A percentile compares a stretch with the other conserved stretches of the same genome.
These are phyloP conservation scores for Biancaea sappan DNA, from an alignment of 306 rosid genomes.

Conservation along the genomic window DNA sequence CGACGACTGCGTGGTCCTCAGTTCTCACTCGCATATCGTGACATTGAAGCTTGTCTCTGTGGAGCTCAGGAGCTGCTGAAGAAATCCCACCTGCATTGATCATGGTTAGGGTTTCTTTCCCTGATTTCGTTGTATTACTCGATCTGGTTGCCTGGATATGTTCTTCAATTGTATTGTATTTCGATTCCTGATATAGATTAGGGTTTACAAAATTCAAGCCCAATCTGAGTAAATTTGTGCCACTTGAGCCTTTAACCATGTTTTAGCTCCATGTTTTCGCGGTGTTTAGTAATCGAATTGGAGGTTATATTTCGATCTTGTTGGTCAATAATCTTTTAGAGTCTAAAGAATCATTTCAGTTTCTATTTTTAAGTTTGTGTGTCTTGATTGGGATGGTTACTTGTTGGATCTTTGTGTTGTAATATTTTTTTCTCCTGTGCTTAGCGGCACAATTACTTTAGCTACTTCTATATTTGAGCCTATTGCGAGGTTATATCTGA, in stretches of 20 bases:
- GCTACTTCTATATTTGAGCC: not conserved
- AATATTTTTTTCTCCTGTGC: not conserved
- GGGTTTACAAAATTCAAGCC: conserved; percentile 41
- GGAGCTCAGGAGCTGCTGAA: not conserved
- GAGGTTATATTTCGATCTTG: not conserved
- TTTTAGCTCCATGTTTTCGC: not conserved
- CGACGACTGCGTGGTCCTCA: not conserved
- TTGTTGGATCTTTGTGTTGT: not conserved
- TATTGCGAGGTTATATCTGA: not conserved
- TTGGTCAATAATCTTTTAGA: not conserved
- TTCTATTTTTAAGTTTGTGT: conserved; percentile 14
- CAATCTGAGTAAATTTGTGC: not conserved
- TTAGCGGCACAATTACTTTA: not conserved
- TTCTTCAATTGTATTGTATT: conserved; percentile 3
- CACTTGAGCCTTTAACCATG: not conserved
- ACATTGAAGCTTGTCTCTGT: not conserved
- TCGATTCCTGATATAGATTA: conserved; percentile 23
- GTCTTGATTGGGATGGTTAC: conserved; percentile 1
- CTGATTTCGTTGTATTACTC: not conserved
- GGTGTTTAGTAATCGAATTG: not conserved
- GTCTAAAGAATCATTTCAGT: not conserved
- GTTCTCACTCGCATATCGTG: not conserved
- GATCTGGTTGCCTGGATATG: not conserved
- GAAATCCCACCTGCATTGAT: conserved; percentile 17
- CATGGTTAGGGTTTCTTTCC: conserved; percentile 36